Conservation (phyloP, 176 grass and related monocot species). For the Cenchrus purpureus region DNA sequence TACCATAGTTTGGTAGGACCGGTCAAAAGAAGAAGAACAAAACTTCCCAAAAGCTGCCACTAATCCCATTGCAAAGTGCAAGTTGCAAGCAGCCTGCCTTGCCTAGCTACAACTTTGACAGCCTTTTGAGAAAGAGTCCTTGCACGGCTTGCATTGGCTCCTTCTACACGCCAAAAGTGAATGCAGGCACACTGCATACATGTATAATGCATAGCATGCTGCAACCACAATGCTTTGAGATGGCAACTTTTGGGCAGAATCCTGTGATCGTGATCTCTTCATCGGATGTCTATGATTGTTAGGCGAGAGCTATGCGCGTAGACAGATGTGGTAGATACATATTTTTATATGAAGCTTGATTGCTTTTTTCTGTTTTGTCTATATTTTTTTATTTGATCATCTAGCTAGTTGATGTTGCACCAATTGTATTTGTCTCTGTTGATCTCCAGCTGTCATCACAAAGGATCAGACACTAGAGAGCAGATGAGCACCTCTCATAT, state of each 20-base stretch:
- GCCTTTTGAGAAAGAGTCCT: neutral
- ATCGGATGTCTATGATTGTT: conserved; percentile 41
- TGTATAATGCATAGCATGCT: conserved; percentile 23
- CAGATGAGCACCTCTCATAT: neutral
- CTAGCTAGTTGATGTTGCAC: conserved; percentile 15
- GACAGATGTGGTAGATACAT: neutral
- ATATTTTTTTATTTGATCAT: neutral
- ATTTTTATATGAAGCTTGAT: conserved; percentile 25
- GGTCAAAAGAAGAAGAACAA: conserved; percentile 44
- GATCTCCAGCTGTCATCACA: conserved; percentile 34
- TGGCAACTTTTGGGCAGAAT: conserved; percentile 48
- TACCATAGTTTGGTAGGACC: conserved; percentile 6
- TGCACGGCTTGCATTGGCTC: conserved; percentile 31
- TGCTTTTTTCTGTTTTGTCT: conserved; percentile 31
- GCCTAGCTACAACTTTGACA: conserved; percentile 13
- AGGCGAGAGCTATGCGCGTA: neutral
- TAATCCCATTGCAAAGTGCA: conserved; percentile 40
- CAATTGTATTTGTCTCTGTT: conserved; percentile 23
- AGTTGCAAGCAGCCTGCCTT: conserved; percentile 8
- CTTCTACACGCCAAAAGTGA: conserved; percentile 4
- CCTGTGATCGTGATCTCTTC: conserved; percentile 12
- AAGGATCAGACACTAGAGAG: neutral
- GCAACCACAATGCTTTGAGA: conserved; percentile 41
- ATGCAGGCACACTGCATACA: neutral
- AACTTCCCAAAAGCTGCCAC: conserved; percentile 32